Base-by-base conservation (phyloP, 1,284 basidiomycete genomes). In the Boletus mariae region DNA sequence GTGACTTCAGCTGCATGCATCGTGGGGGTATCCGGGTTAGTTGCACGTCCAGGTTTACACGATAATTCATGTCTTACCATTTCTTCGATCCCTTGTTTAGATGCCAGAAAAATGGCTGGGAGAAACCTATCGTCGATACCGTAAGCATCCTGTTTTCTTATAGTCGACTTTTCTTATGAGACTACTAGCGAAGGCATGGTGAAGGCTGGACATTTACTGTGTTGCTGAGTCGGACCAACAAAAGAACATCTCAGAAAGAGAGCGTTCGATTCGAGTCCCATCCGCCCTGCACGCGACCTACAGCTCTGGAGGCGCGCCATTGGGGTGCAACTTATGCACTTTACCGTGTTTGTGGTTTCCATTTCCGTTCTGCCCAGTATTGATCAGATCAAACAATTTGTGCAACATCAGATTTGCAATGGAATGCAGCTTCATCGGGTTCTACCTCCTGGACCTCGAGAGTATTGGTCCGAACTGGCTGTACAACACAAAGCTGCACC, bases 321-420 rank as follows among this genome's bases (percentile, higher is more conserved):
- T 94, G 87, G 82, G 91, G 87, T 23, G 92, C 92, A 25, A 90
- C 90, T 3, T 94, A 93, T 62, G 91, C 91, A 28, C 70, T 95
- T 52, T 91, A 93, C 71, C 83, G 92, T 57, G 90, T 92, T 67
- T 71, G 88, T 83, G 46, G 37, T 28, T 46, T 48, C 29, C 17
- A 52, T 49, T 47, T 48, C 28, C 13, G 53, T 35, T 31, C 32
- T 25, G 31, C 38, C 25, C 44, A 23, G 2, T 17, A 2, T 23
- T 40, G 32, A 57, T 52, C 11, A 53, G 55, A 54, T 47, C 59
- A 42, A 57, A 57, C 26, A 1, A 11, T 32, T 51, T 54, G 29
- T 53, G 51, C 25, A 23, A 37, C 45, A 46, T 50, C 49, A 92
- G 89, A 88, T 92, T 66, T 89, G 83, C 69, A 92, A 92, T 64